A percentile compares a stretch with the other conserved stretches of the same genome.
These are phyloP conservation scores for Talaromyces thailandensis DNA, from an alignment of 495 filamentous ascomycete genomes.

Conservation along the genomic window DNA sequence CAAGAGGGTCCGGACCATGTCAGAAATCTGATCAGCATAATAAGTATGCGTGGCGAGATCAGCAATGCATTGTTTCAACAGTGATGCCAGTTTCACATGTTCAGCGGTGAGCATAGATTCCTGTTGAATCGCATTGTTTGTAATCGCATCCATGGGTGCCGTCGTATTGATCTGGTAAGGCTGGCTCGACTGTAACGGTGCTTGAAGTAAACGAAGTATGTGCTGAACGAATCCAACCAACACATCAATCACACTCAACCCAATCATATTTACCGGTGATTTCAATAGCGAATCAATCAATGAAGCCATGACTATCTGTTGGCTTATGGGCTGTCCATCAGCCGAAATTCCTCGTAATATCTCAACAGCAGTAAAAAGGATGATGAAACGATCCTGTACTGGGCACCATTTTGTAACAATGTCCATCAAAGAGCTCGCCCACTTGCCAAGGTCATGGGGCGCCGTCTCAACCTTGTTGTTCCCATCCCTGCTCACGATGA, in stretches of 20 bases:
- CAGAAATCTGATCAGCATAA: constrained; percentile 85
- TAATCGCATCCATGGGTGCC: constrained; percentile 1
- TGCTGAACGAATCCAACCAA: constrained; percentile 73
- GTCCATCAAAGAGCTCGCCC: constrained; percentile 73
- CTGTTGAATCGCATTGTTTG: constrained; percentile 10
- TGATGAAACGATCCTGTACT: constrained; percentile 84
- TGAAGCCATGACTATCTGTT: constrained; percentile 62
- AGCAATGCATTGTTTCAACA: constrained; percentile 69
- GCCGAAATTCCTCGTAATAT: constrained; percentile 28
- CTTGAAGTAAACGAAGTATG: constrained; percentile 54
- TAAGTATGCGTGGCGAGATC: constrained; percentile 88
- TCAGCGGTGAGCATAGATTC: constrained; percentile 29
- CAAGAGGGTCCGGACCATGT: constrained; percentile 79
- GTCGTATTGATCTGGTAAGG: constrained; percentile 8
- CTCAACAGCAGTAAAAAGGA: constrained; percentile 73
- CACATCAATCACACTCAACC: constrained; percentile 87
- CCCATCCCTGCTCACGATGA: constrained; percentile 52
- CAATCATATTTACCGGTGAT: constrained; percentile 86
- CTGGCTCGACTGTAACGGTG: not conserved
- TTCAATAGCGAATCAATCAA: constrained; percentile 73
- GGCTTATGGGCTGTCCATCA: constrained; percentile 49
- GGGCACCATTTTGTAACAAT: constrained; percentile 75
- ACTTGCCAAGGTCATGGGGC: constrained; percentile 36
- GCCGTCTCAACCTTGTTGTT: constrained; percentile 14
- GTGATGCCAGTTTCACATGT: constrained; percentile 48